A percentile compares a stretch with the other conserved stretches of the same genome.
Evolutionary conservation across 2,329 filamentous ascomycete species (phyloP).

Genomic region (Alternaria dauci): DNA sequence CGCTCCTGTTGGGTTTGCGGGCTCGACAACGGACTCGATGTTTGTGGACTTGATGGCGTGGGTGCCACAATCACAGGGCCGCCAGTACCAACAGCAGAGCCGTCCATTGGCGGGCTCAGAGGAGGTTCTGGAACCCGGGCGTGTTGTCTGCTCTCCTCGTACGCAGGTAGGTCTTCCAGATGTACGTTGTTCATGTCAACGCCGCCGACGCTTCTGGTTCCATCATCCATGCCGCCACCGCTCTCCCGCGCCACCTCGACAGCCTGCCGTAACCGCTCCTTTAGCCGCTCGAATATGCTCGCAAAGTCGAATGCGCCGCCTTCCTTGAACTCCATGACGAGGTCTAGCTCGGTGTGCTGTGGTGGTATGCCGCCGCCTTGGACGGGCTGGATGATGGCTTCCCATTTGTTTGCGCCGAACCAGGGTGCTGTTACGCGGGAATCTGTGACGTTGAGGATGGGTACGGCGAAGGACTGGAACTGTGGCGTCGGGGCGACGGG

Average conservation of each 20-base stretch:
- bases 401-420: constrained; percentile 93
- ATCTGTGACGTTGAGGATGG: constrained; percentile 87
- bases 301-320: constrained; percentile 95
- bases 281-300: constrained; percentile 80
- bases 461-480: constrained; percentile 88
- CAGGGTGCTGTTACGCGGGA: constrained; percentile 86
- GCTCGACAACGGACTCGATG: constrained; percentile 42
- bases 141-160: constrained; percentile 69
- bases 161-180: constrained; percentile 87
- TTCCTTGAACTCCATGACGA: constrained; percentile 91
- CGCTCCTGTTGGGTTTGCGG: constrained; percentile 38
- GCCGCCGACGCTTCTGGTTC: constrained; percentile 55
- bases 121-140: constrained; percentile 43
- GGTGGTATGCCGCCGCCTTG: constrained; percentile 82
- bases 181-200: constrained; percentile 72
- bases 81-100: constrained; percentile 13
- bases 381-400: constrained; percentile 79
- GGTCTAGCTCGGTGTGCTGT: constrained; percentile 74
- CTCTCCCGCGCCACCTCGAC: constrained; percentile 76
- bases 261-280: constrained; percentile 82
- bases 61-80: constrained; percentile 28
- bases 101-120: constrained; percentile 30
- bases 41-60: constrained; percentile 31
- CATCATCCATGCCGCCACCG: constrained; percentile 57
- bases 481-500: constrained; percentile 71